Conservation (phyloP, 2,329 filamentous ascomycete species). For the Verticillium nonalfalfae region DNA sequence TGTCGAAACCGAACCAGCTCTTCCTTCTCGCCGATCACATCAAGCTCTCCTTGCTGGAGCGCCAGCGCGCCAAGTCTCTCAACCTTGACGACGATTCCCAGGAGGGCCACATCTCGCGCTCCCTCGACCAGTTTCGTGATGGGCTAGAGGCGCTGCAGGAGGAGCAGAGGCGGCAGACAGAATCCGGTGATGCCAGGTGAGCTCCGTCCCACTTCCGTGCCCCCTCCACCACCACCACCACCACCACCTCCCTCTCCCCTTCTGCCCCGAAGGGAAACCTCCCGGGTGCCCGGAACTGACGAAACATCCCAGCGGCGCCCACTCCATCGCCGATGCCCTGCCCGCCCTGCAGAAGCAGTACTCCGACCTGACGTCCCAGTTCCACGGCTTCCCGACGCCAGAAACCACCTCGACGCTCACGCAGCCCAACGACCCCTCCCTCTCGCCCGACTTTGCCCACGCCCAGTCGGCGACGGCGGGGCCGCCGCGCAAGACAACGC, state of each 20-base stretch:
- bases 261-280: not conserved
- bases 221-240: too few relatives aligned
- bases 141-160: constrained; percentile 66
- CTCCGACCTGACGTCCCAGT: constrained; percentile 71
- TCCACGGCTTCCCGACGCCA: constrained; percentile 57
- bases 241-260: too few relatives aligned
- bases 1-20: constrained; percentile 66
- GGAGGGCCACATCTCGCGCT: constrained; percentile 83
- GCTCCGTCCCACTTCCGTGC: too few relatives aligned
- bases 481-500: constrained; percentile 10
- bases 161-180: constrained; percentile 57
- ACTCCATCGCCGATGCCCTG: constrained; percentile 56
- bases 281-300: not conserved
- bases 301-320: constrained; percentile 31
- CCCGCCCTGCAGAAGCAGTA: constrained; percentile 66
- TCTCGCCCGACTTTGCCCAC: constrained; percentile 58
- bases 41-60: constrained; percentile 90
- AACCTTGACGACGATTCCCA: constrained; percentile 74
- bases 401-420: constrained; percentile 44
- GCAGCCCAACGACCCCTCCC: constrained; percentile 57
- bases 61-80: constrained; percentile 76
- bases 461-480: constrained; percentile 39
- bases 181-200: constrained; percentile 57
- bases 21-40: constrained; percentile 94
- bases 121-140: constrained; percentile 77